Percentiles rank a stretch among this genome's conserved stretches.
These are phyloP conservation scores for Colletotrichum lini DNA, from an alignment of 2,329 filamentous ascomycete genomes.

Conservation along the genomic window DNA sequence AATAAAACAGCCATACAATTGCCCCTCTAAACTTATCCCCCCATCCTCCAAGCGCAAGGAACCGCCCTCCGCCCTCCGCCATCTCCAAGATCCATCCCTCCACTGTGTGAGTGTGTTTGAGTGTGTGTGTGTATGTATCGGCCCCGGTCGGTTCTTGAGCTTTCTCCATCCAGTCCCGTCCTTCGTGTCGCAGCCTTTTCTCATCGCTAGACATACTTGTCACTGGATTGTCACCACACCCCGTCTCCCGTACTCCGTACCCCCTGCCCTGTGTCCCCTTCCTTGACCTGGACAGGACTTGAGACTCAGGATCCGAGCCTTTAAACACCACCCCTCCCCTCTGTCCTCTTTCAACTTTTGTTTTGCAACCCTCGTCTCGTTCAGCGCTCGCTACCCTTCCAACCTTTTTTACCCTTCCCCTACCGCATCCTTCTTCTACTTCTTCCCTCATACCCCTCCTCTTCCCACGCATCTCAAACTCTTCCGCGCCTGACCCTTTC, in stretches of 20 bases:
- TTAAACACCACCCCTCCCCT: constrained; percentile 40
- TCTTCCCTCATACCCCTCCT: constrained; percentile 19
- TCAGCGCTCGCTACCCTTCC: constrained; percentile 32
- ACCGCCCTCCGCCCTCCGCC: neutral
- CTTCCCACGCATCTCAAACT: constrained; percentile 25
- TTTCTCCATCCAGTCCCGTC: constrained; percentile 33
- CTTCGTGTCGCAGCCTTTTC: constrained; percentile 32
- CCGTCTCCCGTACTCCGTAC: neutral
- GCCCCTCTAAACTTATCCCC: constrained; percentile 22
- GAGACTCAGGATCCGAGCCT: constrained; percentile 26
- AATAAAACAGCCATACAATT: constrained; percentile 36
- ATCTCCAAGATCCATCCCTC: constrained; percentile 32
- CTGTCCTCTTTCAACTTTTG: constrained; percentile 26
- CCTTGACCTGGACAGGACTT: constrained; percentile 12
- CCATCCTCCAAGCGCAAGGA: neutral
- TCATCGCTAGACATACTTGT: constrained; percentile 26
- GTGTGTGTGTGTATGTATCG: constrained; percentile 15
- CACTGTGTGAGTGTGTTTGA: constrained; percentile 13
- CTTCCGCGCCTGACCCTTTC: constrained; percentile 35
- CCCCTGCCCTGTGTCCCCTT: constrained; percentile 12
- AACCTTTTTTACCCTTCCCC: constrained; percentile 32
- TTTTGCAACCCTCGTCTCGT: constrained; percentile 33
- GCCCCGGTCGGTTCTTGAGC: constrained; percentile 32
- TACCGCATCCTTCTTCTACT: constrained; percentile 32
- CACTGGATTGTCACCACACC: constrained; percentile 40